phyloP scores from a whole-genome alignment of 106 monocot species.

The Vanilla planifolia region DNA sequence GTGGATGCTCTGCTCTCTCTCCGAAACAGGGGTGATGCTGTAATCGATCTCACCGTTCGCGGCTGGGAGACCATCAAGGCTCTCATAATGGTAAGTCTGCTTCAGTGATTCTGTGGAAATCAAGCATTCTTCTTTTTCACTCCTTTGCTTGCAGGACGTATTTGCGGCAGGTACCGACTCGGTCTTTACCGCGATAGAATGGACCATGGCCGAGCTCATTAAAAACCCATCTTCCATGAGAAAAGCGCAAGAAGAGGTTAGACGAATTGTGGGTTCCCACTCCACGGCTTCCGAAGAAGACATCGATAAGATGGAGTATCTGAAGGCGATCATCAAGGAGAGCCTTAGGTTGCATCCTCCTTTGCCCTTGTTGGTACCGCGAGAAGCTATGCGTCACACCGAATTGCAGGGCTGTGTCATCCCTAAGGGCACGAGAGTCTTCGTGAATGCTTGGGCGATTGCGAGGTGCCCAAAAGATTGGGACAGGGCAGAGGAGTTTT shows the following conservation, averaged over 20 bases:
- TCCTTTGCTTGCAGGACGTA: constrained; percentile 20
- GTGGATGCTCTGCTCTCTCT: constrained; percentile 19
- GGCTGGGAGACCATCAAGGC: constrained; percentile 17
- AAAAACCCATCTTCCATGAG: constrained; percentile 18
- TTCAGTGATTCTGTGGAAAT: not conserved
- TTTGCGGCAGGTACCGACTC: constrained; percentile 32
- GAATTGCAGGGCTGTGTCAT: constrained; percentile 1
- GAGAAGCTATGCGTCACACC: not conserved
- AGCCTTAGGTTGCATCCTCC: constrained; percentile 2
- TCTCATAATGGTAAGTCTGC: constrained; percentile 13
- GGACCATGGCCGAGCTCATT: constrained; percentile 32
- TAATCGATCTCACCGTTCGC: not conserved
- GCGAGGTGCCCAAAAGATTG: constrained; percentile 2
- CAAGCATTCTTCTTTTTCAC: not conserved
- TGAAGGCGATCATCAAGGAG: constrained; percentile 11
- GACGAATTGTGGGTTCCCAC: not conserved
- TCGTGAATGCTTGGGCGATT: constrained; percentile 8
- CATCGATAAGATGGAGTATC: not conserved
- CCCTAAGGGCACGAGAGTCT: not conserved
- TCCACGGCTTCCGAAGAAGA: not conserved
- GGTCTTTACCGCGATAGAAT: constrained; percentile 6
- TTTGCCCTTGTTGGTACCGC: not conserved
- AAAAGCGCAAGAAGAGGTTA: constrained; percentile 20
- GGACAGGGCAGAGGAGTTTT: constrained; percentile 9
- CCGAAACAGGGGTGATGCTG: not conserved